Percentiles rank a stretch among this genome's conserved stretches.
phyloP scores from a whole-genome alignment of 352 stramenopile species.

The Phytophthora pinifolia region DNA sequence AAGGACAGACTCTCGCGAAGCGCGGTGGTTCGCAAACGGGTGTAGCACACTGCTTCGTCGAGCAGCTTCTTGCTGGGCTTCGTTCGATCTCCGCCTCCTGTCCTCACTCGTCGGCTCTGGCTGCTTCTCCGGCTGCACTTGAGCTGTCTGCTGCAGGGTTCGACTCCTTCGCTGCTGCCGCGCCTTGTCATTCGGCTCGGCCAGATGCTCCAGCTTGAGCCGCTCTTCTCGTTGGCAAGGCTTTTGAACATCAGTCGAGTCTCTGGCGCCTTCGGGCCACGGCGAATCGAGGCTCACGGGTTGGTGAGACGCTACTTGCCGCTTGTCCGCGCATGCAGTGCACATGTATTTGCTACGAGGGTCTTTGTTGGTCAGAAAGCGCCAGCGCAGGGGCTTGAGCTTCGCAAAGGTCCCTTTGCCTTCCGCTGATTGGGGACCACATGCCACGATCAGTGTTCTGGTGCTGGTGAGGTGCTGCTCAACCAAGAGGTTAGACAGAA shows the following conservation, averaged over 20 bases:
- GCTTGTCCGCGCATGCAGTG: constrained; percentile 21
- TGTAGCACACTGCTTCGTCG: constrained; percentile 15
- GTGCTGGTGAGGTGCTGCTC: constrained; percentile 24
- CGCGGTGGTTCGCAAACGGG: constrained; percentile 22
- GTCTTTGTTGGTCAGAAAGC: constrained; percentile 25
- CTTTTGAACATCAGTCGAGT: not conserved
- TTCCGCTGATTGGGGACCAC: constrained; percentile 8
- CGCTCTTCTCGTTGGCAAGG: constrained; percentile 3
- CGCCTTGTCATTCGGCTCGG: constrained; percentile 4
- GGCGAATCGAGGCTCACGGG: constrained; percentile 16
- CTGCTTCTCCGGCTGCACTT: constrained; percentile 11
- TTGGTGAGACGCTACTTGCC: constrained; percentile 7
- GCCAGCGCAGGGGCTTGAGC: constrained; percentile 31
- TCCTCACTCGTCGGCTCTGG: constrained; percentile 12
- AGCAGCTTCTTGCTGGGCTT: not conserved
- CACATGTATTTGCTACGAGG: constrained; percentile 30
- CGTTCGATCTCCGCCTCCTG: constrained; percentile 12
- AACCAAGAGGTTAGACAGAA: constrained; percentile 13
- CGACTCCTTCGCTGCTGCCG: constrained; percentile 9
- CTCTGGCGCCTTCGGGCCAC: constrained; percentile 1
- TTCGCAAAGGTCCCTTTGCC: constrained; percentile 12
- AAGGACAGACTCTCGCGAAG: constrained; percentile 15
- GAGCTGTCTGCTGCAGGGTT: not conserved
- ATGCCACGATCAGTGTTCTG: constrained; percentile 18
- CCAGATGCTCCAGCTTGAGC: constrained; percentile 23